These are phyloP conservation scores for Vaccinium vitisidaea DNA, from an alignment of 148 eudicot genomes.

Conservation along the genomic window DNA sequence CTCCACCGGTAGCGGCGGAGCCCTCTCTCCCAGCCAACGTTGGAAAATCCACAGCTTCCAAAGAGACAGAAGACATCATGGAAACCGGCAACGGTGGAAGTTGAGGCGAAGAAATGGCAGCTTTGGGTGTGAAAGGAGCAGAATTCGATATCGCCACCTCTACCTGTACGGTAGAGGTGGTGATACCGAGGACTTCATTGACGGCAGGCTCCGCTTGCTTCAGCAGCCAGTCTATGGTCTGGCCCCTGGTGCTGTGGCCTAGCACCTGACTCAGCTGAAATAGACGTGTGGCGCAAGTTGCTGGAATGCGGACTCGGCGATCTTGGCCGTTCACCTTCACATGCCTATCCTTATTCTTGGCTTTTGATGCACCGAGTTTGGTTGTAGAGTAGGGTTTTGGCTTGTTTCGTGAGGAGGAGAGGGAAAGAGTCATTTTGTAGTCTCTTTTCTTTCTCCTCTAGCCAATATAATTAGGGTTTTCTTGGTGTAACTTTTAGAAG, in stretches of 20 bases:
- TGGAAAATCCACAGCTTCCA: background rate
- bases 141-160: background rate
- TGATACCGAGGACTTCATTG: background rate
- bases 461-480: background rate
- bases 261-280: background rate
- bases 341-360: background rate
- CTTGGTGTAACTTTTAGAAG: background rate
- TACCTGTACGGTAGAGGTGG: background rate
- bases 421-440: background rate
- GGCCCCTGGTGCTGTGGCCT: background rate
- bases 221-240: conserved; percentile 2
- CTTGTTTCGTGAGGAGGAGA: background rate
- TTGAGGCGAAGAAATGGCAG: background rate
- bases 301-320: background rate
- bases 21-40: background rate
- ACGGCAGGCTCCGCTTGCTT: background rate
- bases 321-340: background rate
- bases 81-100: background rate
- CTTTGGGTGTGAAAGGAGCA: background rate
- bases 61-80: background rate
- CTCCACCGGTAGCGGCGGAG: background rate
- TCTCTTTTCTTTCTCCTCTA: background rate
- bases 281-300: background rate
- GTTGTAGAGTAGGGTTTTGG: background rate
- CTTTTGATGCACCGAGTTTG: background rate